phyloP scores from a whole-genome alignment of 495 filamentous ascomycete genomes.

The Bryoglossum gracile region DNA sequence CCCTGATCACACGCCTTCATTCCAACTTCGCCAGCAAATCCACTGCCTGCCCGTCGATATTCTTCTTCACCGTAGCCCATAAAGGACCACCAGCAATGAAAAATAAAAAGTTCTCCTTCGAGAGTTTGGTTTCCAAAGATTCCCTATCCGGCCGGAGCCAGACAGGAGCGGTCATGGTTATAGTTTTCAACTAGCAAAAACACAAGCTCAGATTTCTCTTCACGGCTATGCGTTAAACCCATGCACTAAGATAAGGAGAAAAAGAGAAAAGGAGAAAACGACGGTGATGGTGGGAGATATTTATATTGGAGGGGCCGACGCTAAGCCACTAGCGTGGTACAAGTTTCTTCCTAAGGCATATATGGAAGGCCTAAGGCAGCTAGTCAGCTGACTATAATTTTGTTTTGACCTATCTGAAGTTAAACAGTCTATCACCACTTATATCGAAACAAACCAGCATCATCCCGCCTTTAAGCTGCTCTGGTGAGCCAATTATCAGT shows the following conservation, averaged over 20 bases:
- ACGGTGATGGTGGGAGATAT: too few species aligned
- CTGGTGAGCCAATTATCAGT: too few species aligned
- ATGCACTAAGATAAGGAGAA: slow-evolving; percentile 28
- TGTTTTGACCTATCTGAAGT: too few species aligned
- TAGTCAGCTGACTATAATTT: too few species aligned
- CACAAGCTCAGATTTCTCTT: slow-evolving; percentile 4
- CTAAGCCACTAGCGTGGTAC: too few species aligned
- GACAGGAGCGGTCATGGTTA: slow-evolving; percentile 28
- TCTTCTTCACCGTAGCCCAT: slow-evolving; percentile 31
- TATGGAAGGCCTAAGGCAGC: too few species aligned
- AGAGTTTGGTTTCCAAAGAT: slow-evolving; percentile 27
- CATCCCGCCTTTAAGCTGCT: too few species aligned
- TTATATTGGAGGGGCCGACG: too few species aligned
- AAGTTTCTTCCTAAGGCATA: too few species aligned
- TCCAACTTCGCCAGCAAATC: background rate
- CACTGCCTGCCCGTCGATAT: slow-evolving; percentile 1
- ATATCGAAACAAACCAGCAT: too few species aligned
- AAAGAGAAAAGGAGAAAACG: slow-evolving; percentile 12
- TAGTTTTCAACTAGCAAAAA: slow-evolving; percentile 36
- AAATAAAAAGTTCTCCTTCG: slow-evolving; percentile 22
- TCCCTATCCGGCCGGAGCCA: slow-evolving; percentile 21
- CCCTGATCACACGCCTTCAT: too few species aligned
- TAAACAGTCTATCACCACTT: too few species aligned
- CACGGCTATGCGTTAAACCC: slow-evolving; percentile 28
- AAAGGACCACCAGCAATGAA: slow-evolving; percentile 30